Conservation (phyloP, 164 flowering plant species). For the Macadamia integrifolia region DNA sequence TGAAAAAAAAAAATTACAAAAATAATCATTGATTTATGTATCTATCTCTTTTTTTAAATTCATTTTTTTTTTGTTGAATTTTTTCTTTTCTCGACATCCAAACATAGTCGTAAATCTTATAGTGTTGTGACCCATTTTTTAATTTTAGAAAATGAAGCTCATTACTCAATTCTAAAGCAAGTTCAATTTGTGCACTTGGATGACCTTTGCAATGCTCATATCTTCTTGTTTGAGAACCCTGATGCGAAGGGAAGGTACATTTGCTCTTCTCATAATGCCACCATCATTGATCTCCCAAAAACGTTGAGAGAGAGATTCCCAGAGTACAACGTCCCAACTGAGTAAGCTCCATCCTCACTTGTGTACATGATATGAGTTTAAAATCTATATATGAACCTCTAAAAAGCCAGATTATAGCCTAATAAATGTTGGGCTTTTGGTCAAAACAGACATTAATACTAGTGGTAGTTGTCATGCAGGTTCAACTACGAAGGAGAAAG, state of each 20-base stretch:
- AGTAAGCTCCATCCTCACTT: not conserved
- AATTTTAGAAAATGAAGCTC: slow-evolving; percentile 6
- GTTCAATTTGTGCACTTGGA: slow-evolving; percentile 71
- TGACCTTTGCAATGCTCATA: slow-evolving; percentile 1
- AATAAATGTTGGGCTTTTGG: no score
- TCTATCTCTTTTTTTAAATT: not conserved
- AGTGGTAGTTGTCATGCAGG: slow-evolving; percentile 21
- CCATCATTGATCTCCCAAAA: not conserved
- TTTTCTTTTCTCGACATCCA: no score
- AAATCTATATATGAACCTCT: no score
- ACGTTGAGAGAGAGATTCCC: not conserved
- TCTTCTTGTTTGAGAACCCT: not conserved
- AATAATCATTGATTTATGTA: not conserved
- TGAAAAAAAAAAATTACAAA: no score
- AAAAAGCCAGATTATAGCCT: no score
- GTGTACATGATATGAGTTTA: no score
- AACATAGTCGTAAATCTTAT: not conserved
- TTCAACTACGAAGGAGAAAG: slow-evolving; percentile 44
- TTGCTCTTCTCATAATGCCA: not conserved
- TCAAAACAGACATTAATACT: no score
- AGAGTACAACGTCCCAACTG: not conserved
- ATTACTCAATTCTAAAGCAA: slow-evolving; percentile 63
- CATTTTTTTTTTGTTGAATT: no score
- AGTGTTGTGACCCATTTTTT: not conserved
- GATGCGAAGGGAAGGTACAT: not conserved